Evolutionary conservation across 768 basidiomycete genomes (phyloP).

Genomic region (Boletus eberwhitei): DNA sequence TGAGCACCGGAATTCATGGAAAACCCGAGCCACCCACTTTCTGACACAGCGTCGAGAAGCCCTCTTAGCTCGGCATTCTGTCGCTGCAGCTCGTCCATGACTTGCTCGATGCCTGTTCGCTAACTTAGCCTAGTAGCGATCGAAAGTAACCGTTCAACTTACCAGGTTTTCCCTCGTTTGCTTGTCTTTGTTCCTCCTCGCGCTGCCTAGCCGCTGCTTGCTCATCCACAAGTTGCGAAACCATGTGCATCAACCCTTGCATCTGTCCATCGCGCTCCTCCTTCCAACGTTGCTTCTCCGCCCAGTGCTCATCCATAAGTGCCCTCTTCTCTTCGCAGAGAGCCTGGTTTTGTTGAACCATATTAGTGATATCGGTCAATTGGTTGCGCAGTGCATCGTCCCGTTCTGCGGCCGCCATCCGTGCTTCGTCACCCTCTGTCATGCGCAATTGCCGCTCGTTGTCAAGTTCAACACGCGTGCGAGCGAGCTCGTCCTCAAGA

Average conservation of each 20-base stretch:
- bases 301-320: slow-evolving; percentile 58
- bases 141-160: slow-evolving; percentile 19
- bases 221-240: slow-evolving; percentile 55
- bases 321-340: slow-evolving; percentile 58
- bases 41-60: slow-evolving; percentile 50
- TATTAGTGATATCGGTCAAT: slow-evolving; percentile 66
- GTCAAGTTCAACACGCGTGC: slow-evolving; percentile 56
- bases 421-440: slow-evolving; percentile 58
- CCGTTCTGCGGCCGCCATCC: slow-evolving; percentile 60
- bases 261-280: slow-evolving; percentile 55
- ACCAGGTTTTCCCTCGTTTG: slow-evolving; percentile 57
- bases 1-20: slow-evolving; percentile 5
- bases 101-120: slow-evolving; percentile 50
- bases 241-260: slow-evolving; percentile 58
- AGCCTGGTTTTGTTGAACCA: slow-evolving; percentile 66
- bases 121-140: slow-evolving; percentile 4
- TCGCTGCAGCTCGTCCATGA: slow-evolving; percentile 54
- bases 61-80: slow-evolving; percentile 62
- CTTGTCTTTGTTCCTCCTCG: slow-evolving; percentile 51
- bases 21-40: slow-evolving; percentile 41
- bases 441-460: slow-evolving; percentile 55
- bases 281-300: slow-evolving; percentile 57
- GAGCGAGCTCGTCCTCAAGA: slow-evolving; percentile 61
- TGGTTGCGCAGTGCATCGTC: slow-evolving; percentile 60
- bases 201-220: slow-evolving; percentile 49